Evolutionary conservation across 1,284 basidiomycete genomes (phyloP).

Genomic region (Paramarasmius palmivorus): DNA sequence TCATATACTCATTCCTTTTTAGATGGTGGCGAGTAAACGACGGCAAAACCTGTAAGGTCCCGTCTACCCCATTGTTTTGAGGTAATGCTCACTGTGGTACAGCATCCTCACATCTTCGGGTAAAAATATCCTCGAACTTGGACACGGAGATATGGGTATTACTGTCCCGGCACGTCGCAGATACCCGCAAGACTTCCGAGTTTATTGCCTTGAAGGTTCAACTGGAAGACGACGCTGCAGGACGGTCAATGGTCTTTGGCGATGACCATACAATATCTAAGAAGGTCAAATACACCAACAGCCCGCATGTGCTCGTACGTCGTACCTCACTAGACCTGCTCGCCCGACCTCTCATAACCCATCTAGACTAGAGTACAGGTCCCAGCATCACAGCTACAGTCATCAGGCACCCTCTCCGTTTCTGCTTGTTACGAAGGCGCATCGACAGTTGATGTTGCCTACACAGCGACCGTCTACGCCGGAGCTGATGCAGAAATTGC

Average conservation of each 20-base stretch:
- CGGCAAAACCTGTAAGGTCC: conserved; percentile 32
- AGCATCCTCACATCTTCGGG: conserved; percentile 36
- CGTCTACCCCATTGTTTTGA: neutral
- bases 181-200: conserved; percentile 58
- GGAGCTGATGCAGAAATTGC: conserved; percentile 33
- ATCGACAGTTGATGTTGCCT: conserved; percentile 53
- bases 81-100: neutral
- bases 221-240: conserved; percentile 39
- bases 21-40: conserved; percentile 58
- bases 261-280: conserved; percentile 32
- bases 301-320: conserved; percentile 71
- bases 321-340: neutral
- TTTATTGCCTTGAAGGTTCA: conserved; percentile 75
- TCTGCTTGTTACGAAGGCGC: conserved; percentile 67
- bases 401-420: conserved; percentile 49
- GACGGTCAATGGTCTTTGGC: conserved; percentile 12
- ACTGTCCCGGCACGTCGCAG: conserved; percentile 73
- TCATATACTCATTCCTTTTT: conserved; percentile 2
- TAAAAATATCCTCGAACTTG: conserved; percentile 29
- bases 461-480: conserved; percentile 63
- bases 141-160: conserved; percentile 74
- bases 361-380: conserved; percentile 35
- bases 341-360: conserved; percentile 21
- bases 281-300: conserved; percentile 73
- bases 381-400: conserved; percentile 26